Conservation (phyloP, 2,329 filamentous ascomycete species). For the Fusarium pseudonygamai region DNA sequence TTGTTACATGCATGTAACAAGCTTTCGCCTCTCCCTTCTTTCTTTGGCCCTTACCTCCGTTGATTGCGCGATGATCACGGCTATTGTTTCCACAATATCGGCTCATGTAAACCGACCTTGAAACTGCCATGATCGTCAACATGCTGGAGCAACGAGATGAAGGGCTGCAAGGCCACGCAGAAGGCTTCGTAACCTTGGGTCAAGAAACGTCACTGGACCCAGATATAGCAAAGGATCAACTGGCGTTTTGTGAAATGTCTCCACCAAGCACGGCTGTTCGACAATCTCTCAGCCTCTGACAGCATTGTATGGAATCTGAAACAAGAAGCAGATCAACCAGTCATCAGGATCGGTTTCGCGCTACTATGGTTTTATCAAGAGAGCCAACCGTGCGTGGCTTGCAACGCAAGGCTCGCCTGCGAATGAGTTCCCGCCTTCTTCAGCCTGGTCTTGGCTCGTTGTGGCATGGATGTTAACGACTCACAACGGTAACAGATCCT, state of each 20-base stretch:
- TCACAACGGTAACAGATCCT: background rate
- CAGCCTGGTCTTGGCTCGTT: slow-evolving; percentile 3
- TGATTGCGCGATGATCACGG: slow-evolving; percentile 22
- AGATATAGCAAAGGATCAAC: slow-evolving; percentile 33
- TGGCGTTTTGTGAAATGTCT: slow-evolving; percentile 24
- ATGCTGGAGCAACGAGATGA: slow-evolving; percentile 22
- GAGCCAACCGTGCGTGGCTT: slow-evolving; percentile 16
- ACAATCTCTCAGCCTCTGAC: slow-evolving; percentile 13
- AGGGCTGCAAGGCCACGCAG: slow-evolving; percentile 14
- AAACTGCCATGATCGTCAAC: slow-evolving; percentile 19
- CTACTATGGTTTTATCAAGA: slow-evolving; percentile 10
- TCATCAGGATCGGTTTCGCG: slow-evolving; percentile 29
- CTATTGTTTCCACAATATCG: slow-evolving; percentile 26
- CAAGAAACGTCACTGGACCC: slow-evolving; percentile 33
- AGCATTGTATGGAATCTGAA: slow-evolving; percentile 36
- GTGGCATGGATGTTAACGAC: slow-evolving; percentile 1
- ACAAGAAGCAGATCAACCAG: slow-evolving; percentile 37
- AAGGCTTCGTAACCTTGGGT: slow-evolving; percentile 37
- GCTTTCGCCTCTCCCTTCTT: slow-evolving; percentile 30
- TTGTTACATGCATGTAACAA: slow-evolving; percentile 13
- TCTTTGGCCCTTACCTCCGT: slow-evolving; percentile 27
- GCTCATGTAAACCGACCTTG: slow-evolving; percentile 31
- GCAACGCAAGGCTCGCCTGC: slow-evolving; percentile 32
- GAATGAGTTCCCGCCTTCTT: slow-evolving; percentile 6
- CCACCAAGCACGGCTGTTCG: slow-evolving; percentile 26